Percentiles rank a stretch among this genome's conserved stretches.
Conservation (phyloP, 176 grass and related monocot genomes). For the Ampelocalamus luodianensis region DNA sequence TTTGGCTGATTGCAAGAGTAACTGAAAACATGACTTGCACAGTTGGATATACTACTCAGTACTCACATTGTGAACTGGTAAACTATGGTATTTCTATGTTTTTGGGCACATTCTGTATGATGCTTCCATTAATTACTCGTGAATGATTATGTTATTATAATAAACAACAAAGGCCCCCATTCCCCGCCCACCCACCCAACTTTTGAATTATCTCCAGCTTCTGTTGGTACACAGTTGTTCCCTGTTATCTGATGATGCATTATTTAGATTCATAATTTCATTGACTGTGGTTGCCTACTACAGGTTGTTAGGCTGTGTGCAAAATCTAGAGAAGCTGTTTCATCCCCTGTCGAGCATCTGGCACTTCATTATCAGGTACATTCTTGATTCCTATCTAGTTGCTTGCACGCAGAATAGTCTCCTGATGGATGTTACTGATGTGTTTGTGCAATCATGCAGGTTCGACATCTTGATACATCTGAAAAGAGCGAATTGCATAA, state of each 20-base stretch:
- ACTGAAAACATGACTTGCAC: background rate
- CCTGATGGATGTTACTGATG: background rate
- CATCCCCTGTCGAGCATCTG: constrained; percentile 97
- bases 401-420: constrained; percentile 12
- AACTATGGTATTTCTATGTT: background rate
- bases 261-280: constrained; percentile 24
- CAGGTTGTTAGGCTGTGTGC: constrained; percentile 98
- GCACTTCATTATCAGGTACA: constrained; percentile 99
- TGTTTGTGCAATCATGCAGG: constrained; percentile 53
- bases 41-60: constrained; percentile 10
- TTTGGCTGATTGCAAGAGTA: constrained; percentile 6
- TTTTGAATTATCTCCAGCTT: constrained; percentile 12
- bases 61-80: background rate
- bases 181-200: background rate
- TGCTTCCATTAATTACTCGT: background rate
- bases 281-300: background rate
- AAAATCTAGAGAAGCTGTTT: constrained; percentile 98
- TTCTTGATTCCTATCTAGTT: constrained; percentile 28
- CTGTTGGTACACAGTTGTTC: background rate
- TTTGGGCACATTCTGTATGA: background rate
- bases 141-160: background rate
- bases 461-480: constrained; percentile 93
- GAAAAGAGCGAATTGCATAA: constrained; percentile 99
- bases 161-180: background rate
- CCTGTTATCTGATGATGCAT: background rate